Evolutionary conservation across 1,139 yeast species (phyloP).

Genomic region (Candida sp.): DNA sequence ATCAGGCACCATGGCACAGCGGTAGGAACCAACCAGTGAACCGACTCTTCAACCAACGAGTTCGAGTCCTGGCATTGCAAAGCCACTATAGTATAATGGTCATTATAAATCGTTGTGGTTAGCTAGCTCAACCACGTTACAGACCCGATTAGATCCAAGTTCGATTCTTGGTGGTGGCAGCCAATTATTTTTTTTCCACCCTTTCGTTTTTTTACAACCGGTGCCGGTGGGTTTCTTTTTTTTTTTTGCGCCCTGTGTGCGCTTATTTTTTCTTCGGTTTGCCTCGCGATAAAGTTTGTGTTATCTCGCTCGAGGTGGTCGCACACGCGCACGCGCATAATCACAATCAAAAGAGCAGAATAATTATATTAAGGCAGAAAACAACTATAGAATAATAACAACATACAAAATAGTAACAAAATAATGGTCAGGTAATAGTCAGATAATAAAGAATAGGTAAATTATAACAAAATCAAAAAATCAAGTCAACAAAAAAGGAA

Average conservation of each 20-base stretch:
- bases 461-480: neutral
- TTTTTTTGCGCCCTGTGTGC: neutral
- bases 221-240: too few relatives aligned
- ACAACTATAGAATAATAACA: too few relatives aligned
- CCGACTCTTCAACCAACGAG: neutral
- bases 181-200: neutral
- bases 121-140: neutral
- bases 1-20: too few relatives aligned
- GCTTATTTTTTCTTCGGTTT: too few relatives aligned
- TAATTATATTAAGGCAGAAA: too few relatives aligned
- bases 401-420: neutral
- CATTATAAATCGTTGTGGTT: conserved; percentile 16
- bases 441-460: neutral
- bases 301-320: too few relatives aligned
- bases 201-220: neutral
- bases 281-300: too few relatives aligned
- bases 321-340: too few relatives aligned
- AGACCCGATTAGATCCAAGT: conserved; percentile 15
- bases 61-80: neutral
- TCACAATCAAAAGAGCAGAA: too few relatives aligned
- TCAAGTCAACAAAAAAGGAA: neutral
- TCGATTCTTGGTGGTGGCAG: conserved; percentile 17
- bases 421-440: neutral
- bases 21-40: too few relatives aligned
- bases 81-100: conserved; percentile 17